Percentiles rank a stretch among this genome's conserved stretches.
Evolutionary conservation across 768 basidiomycete genomes (phyloP).

Genomic region (Tricholoma terreum): DNA sequence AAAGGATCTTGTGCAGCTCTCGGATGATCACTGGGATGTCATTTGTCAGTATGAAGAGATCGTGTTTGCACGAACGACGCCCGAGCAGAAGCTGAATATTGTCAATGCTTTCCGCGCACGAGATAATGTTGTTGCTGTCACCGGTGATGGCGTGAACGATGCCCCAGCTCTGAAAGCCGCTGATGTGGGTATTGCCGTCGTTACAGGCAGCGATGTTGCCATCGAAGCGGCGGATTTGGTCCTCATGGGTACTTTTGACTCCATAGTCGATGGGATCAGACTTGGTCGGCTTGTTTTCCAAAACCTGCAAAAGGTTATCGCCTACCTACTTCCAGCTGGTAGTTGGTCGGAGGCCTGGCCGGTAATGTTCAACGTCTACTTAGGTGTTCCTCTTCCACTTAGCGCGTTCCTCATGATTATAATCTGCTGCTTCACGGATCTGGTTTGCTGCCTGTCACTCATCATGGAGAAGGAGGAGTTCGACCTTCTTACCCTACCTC

Average conservation of each 20-base stretch:
- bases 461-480: conserved; percentile 20
- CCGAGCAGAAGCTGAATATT: conserved; percentile 57
- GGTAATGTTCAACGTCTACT: conserved; percentile 50
- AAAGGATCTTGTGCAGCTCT: conserved; percentile 39
- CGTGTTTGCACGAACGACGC: conserved; percentile 53
- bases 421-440: conserved; percentile 19
- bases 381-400: conserved; percentile 55
- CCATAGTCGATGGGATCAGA: conserved; percentile 55
- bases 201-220: conserved; percentile 38
- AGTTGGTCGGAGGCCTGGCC: conserved; percentile 58
- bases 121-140: conserved; percentile 49
- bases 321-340: conserved; percentile 45
- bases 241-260: conserved; percentile 56
- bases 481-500: conserved; percentile 17
- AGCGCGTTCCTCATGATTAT: conserved; percentile 31
- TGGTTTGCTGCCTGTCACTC: conserved; percentile 13
- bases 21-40: conserved; percentile 37
- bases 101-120: conserved; percentile 52
- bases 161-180: conserved; percentile 49
- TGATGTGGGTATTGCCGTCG: conserved; percentile 56
- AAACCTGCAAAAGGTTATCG: conserved; percentile 48
- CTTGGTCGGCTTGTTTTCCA: conserved; percentile 57
- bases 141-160: conserved; percentile 59
- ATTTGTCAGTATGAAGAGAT: conserved; percentile 38
- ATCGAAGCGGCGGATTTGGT: conserved; percentile 52